Evolutionary conservation across 23 red algal species (phyloP).

Genomic region (Agarophyton chilense): DNA sequence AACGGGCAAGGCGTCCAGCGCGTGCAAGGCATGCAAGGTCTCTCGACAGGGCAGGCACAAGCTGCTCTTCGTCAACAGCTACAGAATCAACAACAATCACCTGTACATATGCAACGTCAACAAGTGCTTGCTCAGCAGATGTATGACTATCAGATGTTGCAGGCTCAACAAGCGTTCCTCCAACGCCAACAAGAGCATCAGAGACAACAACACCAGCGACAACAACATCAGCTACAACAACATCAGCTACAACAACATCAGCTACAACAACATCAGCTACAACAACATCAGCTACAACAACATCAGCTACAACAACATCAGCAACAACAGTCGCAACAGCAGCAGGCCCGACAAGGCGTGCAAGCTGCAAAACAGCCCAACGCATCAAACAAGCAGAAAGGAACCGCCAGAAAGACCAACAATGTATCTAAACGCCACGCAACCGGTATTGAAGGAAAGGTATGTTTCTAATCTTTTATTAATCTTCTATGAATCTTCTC

Average conservation of each 20-base stretch:
- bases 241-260: slow-evolving; percentile 28
- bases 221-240: too few relatives aligned
- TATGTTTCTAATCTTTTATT: neutral
- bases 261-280: slow-evolving; percentile 8
- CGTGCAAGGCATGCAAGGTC: neutral
- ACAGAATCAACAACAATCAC: neutral
- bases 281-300: slow-evolving; percentile 38
- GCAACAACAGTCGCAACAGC: too few relatives aligned
- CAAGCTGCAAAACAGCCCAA: neutral
- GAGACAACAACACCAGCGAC: too few relatives aligned
- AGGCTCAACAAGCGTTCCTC: too few relatives aligned
- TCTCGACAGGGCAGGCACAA: slow-evolving; percentile 1
- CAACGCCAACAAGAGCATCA: too few relatives aligned
- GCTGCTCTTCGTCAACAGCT: neutral
- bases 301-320: slow-evolving; percentile 16
- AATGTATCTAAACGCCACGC: neutral
- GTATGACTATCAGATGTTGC: slow-evolving; percentile 38
- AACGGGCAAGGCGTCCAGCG: neutral
- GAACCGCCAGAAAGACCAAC: neutral
- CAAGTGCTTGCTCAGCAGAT: slow-evolving; percentile 3
- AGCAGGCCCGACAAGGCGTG: neutral
- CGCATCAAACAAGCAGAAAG: neutral
- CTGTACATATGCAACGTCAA: neutral
- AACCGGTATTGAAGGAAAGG: neutral
- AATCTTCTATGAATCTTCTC: neutral